Evolutionary conservation across 768 basidiomycete genomes (phyloP).

Genomic region (Amanita exitialis): DNA sequence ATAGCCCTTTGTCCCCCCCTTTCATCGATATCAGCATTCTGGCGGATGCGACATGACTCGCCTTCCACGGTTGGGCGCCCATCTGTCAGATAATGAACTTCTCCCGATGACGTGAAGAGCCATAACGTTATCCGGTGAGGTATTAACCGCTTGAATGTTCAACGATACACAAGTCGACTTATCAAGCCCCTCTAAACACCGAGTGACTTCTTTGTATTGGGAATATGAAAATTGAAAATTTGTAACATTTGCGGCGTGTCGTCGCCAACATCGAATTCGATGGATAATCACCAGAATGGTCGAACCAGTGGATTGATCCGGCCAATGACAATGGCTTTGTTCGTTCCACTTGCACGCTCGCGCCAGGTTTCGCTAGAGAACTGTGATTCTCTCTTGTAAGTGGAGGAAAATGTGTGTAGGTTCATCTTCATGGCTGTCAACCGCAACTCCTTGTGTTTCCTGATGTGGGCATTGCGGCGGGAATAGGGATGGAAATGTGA

Average conservation of each 20-base stretch:
- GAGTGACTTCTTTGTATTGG: too few species aligned
- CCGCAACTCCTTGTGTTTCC: constrained; percentile 14
- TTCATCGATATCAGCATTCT: too few species aligned
- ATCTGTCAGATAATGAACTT: too few species aligned
- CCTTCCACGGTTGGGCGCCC: too few species aligned
- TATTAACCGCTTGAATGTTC: too few species aligned
- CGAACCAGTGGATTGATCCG: not conserved
- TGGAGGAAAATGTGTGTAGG: constrained; percentile 19
- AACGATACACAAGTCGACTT: too few species aligned
- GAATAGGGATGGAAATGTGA: constrained; percentile 11
- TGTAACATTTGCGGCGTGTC: not conserved
- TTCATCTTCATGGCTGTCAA: constrained; percentile 17
- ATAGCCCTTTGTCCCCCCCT: too few species aligned
- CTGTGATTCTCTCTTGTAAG: constrained; percentile 14
- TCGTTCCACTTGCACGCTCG: constrained; percentile 13
- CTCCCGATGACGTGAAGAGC: too few species aligned
- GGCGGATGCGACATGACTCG: too few species aligned
- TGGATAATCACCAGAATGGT: constrained; percentile 7
- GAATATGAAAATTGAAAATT: constrained; percentile 1
- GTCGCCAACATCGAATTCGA: constrained; percentile 4
- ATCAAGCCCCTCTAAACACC: too few species aligned
- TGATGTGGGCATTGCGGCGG: constrained; percentile 13
- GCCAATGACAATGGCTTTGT: constrained; percentile 13
- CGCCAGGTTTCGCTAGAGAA: constrained; percentile 17
- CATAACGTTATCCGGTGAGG: too few species aligned